These are phyloP conservation scores for Curvularia hawaiiensis DNA, from an alignment of 2,329 filamentous ascomycete species.

Conservation along the genomic window DNA sequence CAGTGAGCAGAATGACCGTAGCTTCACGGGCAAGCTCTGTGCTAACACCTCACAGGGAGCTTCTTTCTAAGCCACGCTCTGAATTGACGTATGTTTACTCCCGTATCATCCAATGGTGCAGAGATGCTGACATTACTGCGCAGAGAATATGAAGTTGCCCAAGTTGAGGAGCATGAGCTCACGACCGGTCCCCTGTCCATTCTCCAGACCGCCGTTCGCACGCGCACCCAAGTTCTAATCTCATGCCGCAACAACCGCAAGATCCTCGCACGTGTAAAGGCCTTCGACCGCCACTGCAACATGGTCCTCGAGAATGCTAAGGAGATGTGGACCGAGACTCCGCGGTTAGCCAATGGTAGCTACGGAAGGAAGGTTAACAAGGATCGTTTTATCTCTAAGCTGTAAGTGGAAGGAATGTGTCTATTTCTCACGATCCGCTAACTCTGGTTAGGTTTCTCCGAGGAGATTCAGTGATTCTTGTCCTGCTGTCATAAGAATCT, in stretches of 20 bases:
- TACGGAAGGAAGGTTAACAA: constrained; percentile 93
- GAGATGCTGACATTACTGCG: constrained; percentile 25
- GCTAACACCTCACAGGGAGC: constrained; percentile 67
- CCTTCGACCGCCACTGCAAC: constrained; percentile 98
- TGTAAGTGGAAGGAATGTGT: constrained; percentile 62
- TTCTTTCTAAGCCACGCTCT: constrained; percentile 83
- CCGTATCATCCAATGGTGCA: neutral
- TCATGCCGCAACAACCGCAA: constrained; percentile 99
- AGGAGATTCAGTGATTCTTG: constrained; percentile 86
- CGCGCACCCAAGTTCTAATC: constrained; percentile 94
- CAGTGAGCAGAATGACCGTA: constrained; percentile 41
- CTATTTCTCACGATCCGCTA: constrained; percentile 12
- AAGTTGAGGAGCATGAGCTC: constrained; percentile 80
- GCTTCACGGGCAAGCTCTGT: neutral
- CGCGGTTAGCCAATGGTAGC: constrained; percentile 79
- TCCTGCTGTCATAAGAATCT: constrained; percentile 71
- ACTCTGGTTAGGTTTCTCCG: constrained; percentile 70
- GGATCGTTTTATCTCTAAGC: constrained; percentile 97
- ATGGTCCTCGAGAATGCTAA: constrained; percentile 98
- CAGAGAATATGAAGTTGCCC: constrained; percentile 89
- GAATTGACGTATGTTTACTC: constrained; percentile 79
- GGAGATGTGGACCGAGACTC: constrained; percentile 99
- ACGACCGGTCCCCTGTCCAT: constrained; percentile 85
- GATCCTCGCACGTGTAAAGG: constrained; percentile 94
- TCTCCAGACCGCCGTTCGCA: constrained; percentile 93